These are phyloP conservation scores for Cetraspora pellucida DNA, from an alignment of 192 early-diverging fungal genomes.

Conservation along the genomic window DNA sequence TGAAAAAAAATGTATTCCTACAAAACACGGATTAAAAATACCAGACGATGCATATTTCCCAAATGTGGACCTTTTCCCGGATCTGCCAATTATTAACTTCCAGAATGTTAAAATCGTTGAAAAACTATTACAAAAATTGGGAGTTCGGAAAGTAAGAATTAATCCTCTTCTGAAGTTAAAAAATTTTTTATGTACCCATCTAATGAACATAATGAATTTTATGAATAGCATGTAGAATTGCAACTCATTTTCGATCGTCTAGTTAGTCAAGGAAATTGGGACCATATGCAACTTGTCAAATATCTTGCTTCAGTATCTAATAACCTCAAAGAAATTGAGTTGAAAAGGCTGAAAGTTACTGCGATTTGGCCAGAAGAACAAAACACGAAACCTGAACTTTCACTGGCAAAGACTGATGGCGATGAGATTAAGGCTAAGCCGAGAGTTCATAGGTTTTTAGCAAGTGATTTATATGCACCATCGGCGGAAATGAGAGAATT, in stretches of 20 bases:
- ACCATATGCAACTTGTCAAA: slow-evolving; percentile 80
- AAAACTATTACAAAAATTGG: slow-evolving; percentile 68
- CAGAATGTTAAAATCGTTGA: slow-evolving; percentile 39
- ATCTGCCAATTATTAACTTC: slow-evolving; percentile 74
- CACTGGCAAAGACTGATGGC: slow-evolving; percentile 53
- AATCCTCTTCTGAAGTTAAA: background rate
- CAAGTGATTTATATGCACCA: slow-evolving; percentile 70
- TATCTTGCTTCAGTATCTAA: slow-evolving; percentile 66
- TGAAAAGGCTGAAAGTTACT: slow-evolving; percentile 60
- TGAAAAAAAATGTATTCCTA: slow-evolving; percentile 67
- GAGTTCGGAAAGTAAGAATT: slow-evolving; percentile 70
- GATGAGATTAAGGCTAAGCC: slow-evolving; percentile 22
- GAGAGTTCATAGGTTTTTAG: slow-evolving; percentile 51
- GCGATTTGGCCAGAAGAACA: slow-evolving; percentile 67
- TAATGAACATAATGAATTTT: too few species aligned
- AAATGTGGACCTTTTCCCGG: slow-evolving; percentile 79
- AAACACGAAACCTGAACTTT: slow-evolving; percentile 54
- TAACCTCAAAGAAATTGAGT: slow-evolving; percentile 64
- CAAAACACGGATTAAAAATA: slow-evolving; percentile 65
- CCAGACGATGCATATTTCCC: slow-evolving; percentile 78
- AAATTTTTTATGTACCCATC: background rate
- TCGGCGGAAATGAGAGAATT: slow-evolving; percentile 58
- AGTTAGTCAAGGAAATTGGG: slow-evolving; percentile 74
- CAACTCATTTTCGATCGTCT: slow-evolving; percentile 84
- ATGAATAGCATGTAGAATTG: slow-evolving; percentile 71